A percentile compares a stretch with the other conserved stretches of the same genome.
Conservation (phyloP, 139 green algal genomes). For the Coelastrella sp. region DNA sequence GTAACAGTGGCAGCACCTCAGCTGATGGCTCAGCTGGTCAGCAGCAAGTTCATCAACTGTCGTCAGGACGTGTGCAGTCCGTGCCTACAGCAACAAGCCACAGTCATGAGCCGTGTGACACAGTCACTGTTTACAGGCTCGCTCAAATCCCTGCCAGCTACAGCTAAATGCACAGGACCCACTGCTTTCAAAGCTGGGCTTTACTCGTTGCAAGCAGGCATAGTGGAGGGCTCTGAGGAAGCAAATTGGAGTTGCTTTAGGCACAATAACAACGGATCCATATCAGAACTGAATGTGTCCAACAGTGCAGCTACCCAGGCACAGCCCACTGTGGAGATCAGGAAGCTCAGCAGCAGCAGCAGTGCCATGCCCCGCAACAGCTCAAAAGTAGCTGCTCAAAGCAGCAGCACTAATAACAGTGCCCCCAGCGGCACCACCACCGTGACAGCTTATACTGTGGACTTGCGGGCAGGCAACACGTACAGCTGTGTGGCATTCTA, state of each 20-base stretch:
- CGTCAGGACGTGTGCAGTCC: neutral
- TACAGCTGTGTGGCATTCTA: conserved; percentile 12
- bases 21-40: neutral
- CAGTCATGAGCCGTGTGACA: neutral
- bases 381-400: neutral
- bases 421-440: neutral
- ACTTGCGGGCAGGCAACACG: neutral
- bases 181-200: neutral
- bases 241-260: neutral
- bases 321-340: neutral
- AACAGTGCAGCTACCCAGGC: too few species aligned
- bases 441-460: neutral
- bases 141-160: neutral
- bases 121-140: neutral
- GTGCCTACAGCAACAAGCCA: neutral
- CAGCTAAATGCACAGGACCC: neutral
- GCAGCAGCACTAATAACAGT: neutral
- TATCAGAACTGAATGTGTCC: neutral
- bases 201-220: neutral
- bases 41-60: neutral
- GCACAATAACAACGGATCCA: neutral
- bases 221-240: neutral
- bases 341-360: neutral
- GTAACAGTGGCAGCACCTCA: neutral
- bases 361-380: neutral